These are phyloP conservation scores for Omphalea diandra DNA, from an alignment of 441 rosid genomes.

Conservation along the genomic window DNA sequence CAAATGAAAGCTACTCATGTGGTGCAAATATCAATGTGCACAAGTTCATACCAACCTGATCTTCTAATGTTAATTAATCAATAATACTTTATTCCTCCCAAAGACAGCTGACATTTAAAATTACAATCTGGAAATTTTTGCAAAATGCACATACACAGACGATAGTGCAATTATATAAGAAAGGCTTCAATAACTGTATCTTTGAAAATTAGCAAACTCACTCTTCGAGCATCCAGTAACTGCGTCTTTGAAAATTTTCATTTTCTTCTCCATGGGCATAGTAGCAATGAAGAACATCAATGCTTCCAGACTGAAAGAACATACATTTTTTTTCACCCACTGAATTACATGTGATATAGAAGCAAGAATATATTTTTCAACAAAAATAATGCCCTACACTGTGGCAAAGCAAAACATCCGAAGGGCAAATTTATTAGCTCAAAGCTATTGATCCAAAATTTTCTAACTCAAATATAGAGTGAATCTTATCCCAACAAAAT, in stretches of 20 bases:
- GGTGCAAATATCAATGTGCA: background rate
- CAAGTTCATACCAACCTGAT: background rate
- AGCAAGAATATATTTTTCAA: background rate
- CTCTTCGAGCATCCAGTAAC: slow-evolving; percentile 35
- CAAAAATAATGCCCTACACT: background rate
- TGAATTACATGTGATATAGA: background rate
- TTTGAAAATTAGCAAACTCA: slow-evolving; percentile 18
- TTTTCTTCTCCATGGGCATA: slow-evolving; percentile 31
- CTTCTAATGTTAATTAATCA: background rate
- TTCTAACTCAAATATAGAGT: background rate
- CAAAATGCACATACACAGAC: slow-evolving; percentile 9
- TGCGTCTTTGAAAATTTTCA: slow-evolving; percentile 31
- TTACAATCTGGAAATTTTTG: background rate
- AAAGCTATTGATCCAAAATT: background rate
- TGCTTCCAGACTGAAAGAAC: slow-evolving; percentile 24
- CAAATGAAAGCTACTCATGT: background rate
- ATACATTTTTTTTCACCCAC: background rate
- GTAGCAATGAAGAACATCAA: slow-evolving; percentile 33
- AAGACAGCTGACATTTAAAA: background rate
- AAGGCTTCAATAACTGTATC: background rate
- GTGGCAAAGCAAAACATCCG: background rate
- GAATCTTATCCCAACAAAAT: too few relatives aligned
- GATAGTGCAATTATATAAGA: background rate
- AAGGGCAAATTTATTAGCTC: slow-evolving; percentile 5
- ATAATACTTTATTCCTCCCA: background rate